phyloP scores from a whole-genome alignment of 345 rosid genomes.

The Acer saccharum region DNA sequence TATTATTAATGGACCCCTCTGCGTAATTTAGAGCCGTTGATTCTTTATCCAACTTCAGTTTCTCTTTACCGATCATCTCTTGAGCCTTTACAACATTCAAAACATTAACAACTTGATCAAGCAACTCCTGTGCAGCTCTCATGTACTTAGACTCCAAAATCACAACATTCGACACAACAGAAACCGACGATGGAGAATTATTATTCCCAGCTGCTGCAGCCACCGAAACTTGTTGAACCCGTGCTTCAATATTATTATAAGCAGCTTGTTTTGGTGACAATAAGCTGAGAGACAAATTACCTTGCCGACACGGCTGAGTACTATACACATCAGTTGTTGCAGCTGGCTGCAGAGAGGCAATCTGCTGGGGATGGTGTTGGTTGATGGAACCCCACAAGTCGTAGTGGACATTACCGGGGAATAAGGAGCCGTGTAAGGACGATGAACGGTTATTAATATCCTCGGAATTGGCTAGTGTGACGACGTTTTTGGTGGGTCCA shows the following conservation, averaged over 20 bases:
- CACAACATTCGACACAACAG: slow-evolving; percentile 39
- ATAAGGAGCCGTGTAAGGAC: slow-evolving; percentile 17
- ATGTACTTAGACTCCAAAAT: slow-evolving; percentile 61
- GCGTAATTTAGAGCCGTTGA: slow-evolving; percentile 12
- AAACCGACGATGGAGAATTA: slow-evolving; percentile 41
- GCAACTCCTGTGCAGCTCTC: slow-evolving; percentile 71
- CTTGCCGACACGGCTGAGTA: slow-evolving; percentile 39
- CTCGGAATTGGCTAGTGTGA: slow-evolving; percentile 20
- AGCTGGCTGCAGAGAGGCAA: slow-evolving; percentile 19
- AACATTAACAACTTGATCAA: slow-evolving; percentile 65
- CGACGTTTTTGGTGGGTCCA: slow-evolving; percentile 3
- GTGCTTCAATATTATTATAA: slow-evolving; percentile 16
- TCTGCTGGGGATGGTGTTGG: slow-evolving; percentile 24
- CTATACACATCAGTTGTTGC: slow-evolving; percentile 11
- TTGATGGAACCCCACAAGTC: slow-evolving; percentile 42
- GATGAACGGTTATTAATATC: slow-evolving; percentile 29
- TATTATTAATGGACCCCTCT: slow-evolving; percentile 17
- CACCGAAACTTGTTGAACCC: slow-evolving; percentile 10
- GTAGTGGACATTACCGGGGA: slow-evolving; percentile 29
- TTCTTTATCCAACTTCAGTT: slow-evolving; percentile 26
- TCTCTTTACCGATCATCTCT: slow-evolving; percentile 22
- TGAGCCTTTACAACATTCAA: slow-evolving; percentile 33
- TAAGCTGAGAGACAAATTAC: slow-evolving; percentile 40
- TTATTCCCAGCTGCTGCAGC: slow-evolving; percentile 20
- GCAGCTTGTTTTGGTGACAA: slow-evolving; percentile 29